Evolutionary conservation across 495 filamentous ascomycete species (phyloP).

Genomic region (Lasiosphaeria ovina): DNA sequence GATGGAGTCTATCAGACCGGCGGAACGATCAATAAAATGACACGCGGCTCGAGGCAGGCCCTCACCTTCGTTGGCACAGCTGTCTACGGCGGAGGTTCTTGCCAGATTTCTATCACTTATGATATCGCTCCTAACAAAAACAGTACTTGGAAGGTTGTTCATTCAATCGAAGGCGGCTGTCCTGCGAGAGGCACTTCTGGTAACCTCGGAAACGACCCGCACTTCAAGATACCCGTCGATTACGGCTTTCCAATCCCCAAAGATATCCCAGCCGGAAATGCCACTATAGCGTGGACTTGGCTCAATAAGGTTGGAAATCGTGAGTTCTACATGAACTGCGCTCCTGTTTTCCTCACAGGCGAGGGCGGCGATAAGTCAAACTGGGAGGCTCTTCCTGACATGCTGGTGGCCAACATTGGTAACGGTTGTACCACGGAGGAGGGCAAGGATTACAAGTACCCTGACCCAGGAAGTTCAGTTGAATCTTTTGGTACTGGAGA

Average conservation of each 20-base stretch:
- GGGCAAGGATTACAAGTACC: conserved; percentile 47
- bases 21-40: conserved; percentile 45
- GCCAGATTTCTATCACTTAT: conserved; percentile 80
- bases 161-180: conserved; percentile 80
- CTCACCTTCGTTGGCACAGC: conserved; percentile 62
- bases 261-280: conserved; percentile 57
- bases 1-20: conserved; percentile 40
- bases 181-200: conserved; percentile 52
- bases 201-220: conserved; percentile 35
- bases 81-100: conserved; percentile 81
- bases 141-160: conserved; percentile 72
- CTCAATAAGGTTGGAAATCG: conserved; percentile 86
- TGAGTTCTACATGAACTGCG: conserved; percentile 97
- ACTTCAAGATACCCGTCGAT: conserved; percentile 27
- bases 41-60: conserved; percentile 51
- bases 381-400: conserved; percentile 64
- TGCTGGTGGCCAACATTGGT: conserved; percentile 75
- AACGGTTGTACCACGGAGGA: conserved; percentile 53
- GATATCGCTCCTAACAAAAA: conserved; percentile 58
- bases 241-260: conserved; percentile 60
- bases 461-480: conserved; percentile 56
- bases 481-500: conserved; percentile 38
- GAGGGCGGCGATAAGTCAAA: conserved; percentile 47
- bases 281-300: conserved; percentile 82
- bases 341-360: conserved; percentile 63